Base-by-base conservation (phyloP, 371 early-diverging fungal genomes). In the Mucor sp. region DNA sequence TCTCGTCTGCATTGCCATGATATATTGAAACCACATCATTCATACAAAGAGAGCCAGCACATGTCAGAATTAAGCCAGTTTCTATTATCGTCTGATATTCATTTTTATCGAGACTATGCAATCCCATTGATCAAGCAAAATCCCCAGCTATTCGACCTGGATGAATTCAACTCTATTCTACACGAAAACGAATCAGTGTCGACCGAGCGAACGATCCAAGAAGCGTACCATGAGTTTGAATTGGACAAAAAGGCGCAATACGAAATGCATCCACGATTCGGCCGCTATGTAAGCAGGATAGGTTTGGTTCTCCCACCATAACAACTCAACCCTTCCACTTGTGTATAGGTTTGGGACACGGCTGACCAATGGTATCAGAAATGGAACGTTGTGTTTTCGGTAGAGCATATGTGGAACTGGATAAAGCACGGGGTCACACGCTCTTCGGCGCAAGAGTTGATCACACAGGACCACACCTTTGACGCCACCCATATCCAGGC, bases 281-380 rank as follows among this genome's bases (percentile, higher is more conserved):
- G 81, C 47, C 66, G 81, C 48, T 81, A 81, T 76, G 81, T 72
- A 74, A 78, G 27, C 37, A 14, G 14, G 37, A 37, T 66, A 81
- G 81, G 81, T 81, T 14, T 81, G 81, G 81, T n/a, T n/a, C n/a
- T n/a, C n/a, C n/a, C n/a, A n/a, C 32, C 32, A 32, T 32, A 32
- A 7, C n/a, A n/a, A n/a, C n/a, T 32, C 7, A 32, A 32, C 58
- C 53, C 35, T 64, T 48, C 28, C 19, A 4, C 21, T 0, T 9
- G 6, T 47, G 27, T 23, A 19, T 66, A 81, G 81, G 81, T 81
- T 14, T 81, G 81, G 81, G 81, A 81, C 63, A 60, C 78, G 21
- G 76, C 66, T 32, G 81, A 81, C 70, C 81, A 81, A 67, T 81
- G 81, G 81, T 78, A 78, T 74, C 78, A 78, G 56, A 81, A 81